These are phyloP conservation scores for Fusarium cyanostomum DNA, from an alignment of 2,329 filamentous ascomycete species.

Conservation along the genomic window DNA sequence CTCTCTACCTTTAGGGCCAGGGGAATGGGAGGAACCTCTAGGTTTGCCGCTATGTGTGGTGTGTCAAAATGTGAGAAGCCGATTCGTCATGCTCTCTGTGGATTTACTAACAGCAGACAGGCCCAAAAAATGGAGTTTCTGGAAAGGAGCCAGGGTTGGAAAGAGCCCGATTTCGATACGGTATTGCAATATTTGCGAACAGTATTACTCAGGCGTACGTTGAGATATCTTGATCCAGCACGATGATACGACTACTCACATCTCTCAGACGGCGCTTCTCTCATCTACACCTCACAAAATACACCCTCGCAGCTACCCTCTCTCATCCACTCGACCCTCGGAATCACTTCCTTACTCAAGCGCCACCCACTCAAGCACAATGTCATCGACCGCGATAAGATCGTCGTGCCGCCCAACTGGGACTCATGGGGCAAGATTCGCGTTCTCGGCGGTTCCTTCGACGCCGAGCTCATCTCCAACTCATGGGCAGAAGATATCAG, in stretches of 20 bases:
- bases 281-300: slow-evolving; percentile 85
- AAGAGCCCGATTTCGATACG: slow-evolving; percentile 96
- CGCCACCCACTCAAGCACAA: slow-evolving; percentile 85
- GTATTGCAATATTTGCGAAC: slow-evolving; percentile 94
- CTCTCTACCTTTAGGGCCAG: slow-evolving; percentile 81
- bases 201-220: slow-evolving; percentile 80
- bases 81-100: background rate
- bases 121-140: slow-evolving; percentile 89
- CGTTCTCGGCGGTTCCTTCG: slow-evolving; percentile 89
- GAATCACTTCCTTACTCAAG: slow-evolving; percentile 84
- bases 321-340: slow-evolving; percentile 84
- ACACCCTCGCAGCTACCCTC: slow-evolving; percentile 79
- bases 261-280: slow-evolving; percentile 76
- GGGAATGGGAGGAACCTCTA: slow-evolving; percentile 92
- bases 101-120: slow-evolving; percentile 53
- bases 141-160: slow-evolving; percentile 91
- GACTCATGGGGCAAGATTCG: slow-evolving; percentile 98
- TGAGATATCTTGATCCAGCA: background rate
- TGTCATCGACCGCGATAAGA: slow-evolving; percentile 92
- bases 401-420: slow-evolving; percentile 95
- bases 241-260: slow-evolving; percentile 32
- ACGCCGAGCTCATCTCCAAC: slow-evolving; percentile 85
- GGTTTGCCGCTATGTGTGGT: slow-evolving; percentile 91
- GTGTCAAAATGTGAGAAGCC: slow-evolving; percentile 82
- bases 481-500: slow-evolving; percentile 89